A percentile compares a stretch with the other conserved stretches of the same genome.
These are phyloP conservation scores for Heimioporus sp. DNA, from an alignment of 768 basidiomycete species.

Conservation along the genomic window DNA sequence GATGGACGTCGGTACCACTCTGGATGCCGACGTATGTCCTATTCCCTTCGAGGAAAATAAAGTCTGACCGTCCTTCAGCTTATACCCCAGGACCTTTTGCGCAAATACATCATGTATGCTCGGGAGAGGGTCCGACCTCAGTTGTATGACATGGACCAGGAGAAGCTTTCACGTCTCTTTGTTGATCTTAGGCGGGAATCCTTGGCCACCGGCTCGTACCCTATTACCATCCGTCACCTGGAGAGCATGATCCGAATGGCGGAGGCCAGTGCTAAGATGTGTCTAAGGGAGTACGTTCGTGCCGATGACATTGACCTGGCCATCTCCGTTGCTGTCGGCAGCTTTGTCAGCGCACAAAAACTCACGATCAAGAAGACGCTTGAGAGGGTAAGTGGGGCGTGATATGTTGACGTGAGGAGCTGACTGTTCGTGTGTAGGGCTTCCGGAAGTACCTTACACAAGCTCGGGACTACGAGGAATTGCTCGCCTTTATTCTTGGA, in stretches of 20 bases:
- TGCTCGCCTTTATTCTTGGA: conserved; percentile 92
- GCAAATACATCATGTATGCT: conserved; percentile 99
- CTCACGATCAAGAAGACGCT: conserved; percentile 98
- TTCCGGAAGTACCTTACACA: conserved; percentile 98
- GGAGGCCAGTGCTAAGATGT: conserved; percentile 98
- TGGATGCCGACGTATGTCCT: conserved; percentile 83
- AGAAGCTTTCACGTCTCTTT: conserved; percentile 92
- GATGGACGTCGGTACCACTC: conserved; percentile 84
- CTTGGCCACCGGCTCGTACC: conserved; percentile 95
- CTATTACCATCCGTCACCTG: conserved; percentile 95
- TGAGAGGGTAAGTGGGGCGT: conserved; percentile 61
- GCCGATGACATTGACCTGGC: conserved; percentile 96
- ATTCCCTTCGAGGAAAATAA: neutral
- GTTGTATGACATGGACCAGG: conserved; percentile 91
- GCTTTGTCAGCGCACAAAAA: conserved; percentile 97
- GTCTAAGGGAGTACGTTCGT: conserved; percentile 92
- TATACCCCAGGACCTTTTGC: conserved; percentile 93
- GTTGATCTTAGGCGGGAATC: conserved; percentile 96
- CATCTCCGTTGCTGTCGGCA: conserved; percentile 91
- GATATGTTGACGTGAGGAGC: neutral
- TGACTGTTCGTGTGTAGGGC: conserved; percentile 48
- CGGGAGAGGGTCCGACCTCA: conserved; percentile 91
- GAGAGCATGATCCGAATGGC: conserved; percentile 99
- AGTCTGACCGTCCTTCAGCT: conserved; percentile 50
- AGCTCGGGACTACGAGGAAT: conserved; percentile 93